These are phyloP conservation scores for Artomyces pyxidatus DNA, from an alignment of 768 basidiomycete genomes.

Conservation along the genomic window DNA sequence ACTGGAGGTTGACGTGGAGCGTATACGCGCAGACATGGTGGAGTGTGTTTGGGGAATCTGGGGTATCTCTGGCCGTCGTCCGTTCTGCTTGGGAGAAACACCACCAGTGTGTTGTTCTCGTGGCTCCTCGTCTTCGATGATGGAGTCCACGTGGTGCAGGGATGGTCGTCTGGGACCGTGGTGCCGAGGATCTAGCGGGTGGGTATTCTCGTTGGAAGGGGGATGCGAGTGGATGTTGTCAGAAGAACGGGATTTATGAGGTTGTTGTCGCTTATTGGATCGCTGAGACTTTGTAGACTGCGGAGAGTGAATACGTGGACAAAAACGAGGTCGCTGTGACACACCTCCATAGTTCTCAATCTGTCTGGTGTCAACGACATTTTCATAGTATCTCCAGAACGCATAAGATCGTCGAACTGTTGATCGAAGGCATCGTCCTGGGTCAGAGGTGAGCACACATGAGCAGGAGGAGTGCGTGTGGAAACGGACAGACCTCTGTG, in stretches of 20 bases:
- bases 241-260: background rate
- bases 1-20: slow-evolving; percentile 19
- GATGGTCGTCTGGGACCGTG: slow-evolving; percentile 29
- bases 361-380: slow-evolving; percentile 93
- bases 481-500: slow-evolving; percentile 17
- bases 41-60: slow-evolving; percentile 1
- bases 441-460: background rate
- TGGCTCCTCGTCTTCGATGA: slow-evolving; percentile 50
- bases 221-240: background rate
- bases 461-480: slow-evolving; percentile 2
- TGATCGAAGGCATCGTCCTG: slow-evolving; percentile 33
- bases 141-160: slow-evolving; percentile 53
- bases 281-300: slow-evolving; percentile 3
- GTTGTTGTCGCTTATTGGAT: background rate
- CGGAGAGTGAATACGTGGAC: background rate
- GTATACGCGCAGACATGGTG: slow-evolving; percentile 8
- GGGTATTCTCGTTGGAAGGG: background rate
- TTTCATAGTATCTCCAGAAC: slow-evolving; percentile 86
- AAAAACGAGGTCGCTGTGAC: slow-evolving; percentile 20
- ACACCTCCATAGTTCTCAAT: slow-evolving; percentile 87
- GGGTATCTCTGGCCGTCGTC: slow-evolving; percentile 8
- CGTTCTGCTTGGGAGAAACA: background rate
- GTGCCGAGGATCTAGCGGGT: slow-evolving; percentile 3
- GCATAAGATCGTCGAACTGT: slow-evolving; percentile 92
- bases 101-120: background rate